Evolutionary conservation across 2,329 filamentous ascomycete genomes (phyloP), one percentile per base, ranked within the genome.

Genomic region (Westerdykella aurantiaca): DNA sequence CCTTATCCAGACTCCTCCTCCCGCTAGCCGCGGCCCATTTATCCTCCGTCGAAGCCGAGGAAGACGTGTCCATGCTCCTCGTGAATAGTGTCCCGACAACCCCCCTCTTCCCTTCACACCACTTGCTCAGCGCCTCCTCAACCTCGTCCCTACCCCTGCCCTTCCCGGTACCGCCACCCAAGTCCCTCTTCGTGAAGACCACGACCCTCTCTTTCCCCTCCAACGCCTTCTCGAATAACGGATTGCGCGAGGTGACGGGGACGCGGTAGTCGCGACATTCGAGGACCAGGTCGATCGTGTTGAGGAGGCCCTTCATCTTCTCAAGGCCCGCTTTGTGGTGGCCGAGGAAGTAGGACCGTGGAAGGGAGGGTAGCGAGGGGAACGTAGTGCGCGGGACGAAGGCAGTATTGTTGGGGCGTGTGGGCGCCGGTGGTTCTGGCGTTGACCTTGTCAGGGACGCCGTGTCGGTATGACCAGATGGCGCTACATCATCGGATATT

Each of bases 181-280:
- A 34, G 67, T 96, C 90, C 53, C 80, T 73, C 68, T 97, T 95
- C 13, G 93, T 98, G 69, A 95, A 97, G 33, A 97, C 83, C 54
- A 97, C 75, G 52, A 96, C 72, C 48, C 90, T 80, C 57, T 85
- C 77, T 51, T 82, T 82, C 13, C 83, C 83, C 22, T 81, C 80
- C 37, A 97, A 73, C 25, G 81, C 78, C 49, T 82, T 77, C 63
- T 97, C 91, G 55, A 98, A 91, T 37, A 90, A 72, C 0, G 90
- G 91, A 63, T 98, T 98, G 54, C 88, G 82, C 3, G 88, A 93
- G 0, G 89, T 90, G 9, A 97, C 72, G 0, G 93, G 93, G 0
- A 95, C 83, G 38, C 93, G 84, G 64, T 89, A 89, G 72, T 98
- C 93, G 61, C 93, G 86, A 67, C 90, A 96, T 72, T 98, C 93